Percentiles rank a stretch among this genome's conserved stretches.
Evolutionary conservation across 108 stramenopile genomes (phyloP).

Genomic region (Stephanodiscus triporus): DNA sequence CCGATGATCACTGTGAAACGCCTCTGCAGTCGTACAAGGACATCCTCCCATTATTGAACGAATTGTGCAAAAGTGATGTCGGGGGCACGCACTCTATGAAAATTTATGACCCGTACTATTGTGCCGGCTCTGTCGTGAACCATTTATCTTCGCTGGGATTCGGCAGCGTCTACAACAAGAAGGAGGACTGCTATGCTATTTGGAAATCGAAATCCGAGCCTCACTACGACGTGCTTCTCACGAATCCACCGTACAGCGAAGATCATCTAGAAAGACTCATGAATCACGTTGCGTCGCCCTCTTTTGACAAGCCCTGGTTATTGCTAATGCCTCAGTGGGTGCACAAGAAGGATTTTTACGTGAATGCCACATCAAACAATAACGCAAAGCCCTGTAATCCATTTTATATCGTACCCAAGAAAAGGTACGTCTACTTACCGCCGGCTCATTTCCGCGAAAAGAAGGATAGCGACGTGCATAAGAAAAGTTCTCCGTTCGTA

Average conservation of each 20-base stretch:
- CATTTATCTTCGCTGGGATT: slow-evolving; percentile 87
- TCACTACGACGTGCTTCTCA: slow-evolving; percentile 83
- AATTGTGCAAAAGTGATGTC: slow-evolving; percentile 35
- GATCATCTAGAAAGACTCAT: slow-evolving; percentile 93
- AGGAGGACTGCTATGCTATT: slow-evolving; percentile 77
- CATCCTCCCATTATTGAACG: slow-evolving; percentile 73
- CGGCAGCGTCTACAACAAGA: slow-evolving; percentile 84
- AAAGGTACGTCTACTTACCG: slow-evolving; percentile 88
- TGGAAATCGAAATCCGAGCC: slow-evolving; percentile 72
- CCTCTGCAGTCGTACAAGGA: slow-evolving; percentile 89
- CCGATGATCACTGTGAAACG: slow-evolving; percentile 97
- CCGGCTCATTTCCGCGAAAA: slow-evolving; percentile 80
- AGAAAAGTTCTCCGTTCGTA: slow-evolving; percentile 88
- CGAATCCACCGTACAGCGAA: slow-evolving; percentile 96
- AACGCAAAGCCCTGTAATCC: slow-evolving; percentile 44
- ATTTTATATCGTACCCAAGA: slow-evolving; percentile 86
- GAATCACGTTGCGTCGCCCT: slow-evolving; percentile 52
- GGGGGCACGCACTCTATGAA: slow-evolving; percentile 19
- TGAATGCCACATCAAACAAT: slow-evolving; percentile 39
- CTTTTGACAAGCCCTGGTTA: slow-evolving; percentile 69
- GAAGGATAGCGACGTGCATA: slow-evolving; percentile 84
- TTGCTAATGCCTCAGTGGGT: slow-evolving; percentile 88
- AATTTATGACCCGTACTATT: slow-evolving; percentile 98
- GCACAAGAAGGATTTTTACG: slow-evolving; percentile 82
- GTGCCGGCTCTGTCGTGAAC: slow-evolving; percentile 85